phyloP scores from a whole-genome alignment of 2,329 filamentous ascomycete species.

The Neonectria ditissima region DNA sequence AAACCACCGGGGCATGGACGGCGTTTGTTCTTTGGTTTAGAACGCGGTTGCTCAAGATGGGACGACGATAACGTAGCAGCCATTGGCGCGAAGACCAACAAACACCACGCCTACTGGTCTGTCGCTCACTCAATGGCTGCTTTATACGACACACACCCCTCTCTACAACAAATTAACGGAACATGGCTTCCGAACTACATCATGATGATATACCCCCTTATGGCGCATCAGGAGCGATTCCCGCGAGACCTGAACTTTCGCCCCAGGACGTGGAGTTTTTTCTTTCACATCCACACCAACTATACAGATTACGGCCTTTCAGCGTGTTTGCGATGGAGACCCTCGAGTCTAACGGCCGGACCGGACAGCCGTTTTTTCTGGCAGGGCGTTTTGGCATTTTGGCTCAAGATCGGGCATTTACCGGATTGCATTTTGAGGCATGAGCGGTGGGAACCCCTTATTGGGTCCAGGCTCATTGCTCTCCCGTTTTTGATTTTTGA shows the following conservation, averaged over 20 bases:
- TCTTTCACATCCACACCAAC: constrained; percentile 18
- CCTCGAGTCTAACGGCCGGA: constrained; percentile 28
- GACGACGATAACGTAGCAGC: constrained; percentile 51
- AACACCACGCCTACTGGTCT: not conserved
- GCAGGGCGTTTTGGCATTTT: constrained; percentile 29
- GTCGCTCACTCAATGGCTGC: not conserved
- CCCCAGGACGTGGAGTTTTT: constrained; percentile 11
- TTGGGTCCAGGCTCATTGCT: constrained; percentile 28
- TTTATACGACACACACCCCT: not conserved
- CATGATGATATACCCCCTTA: constrained; percentile 27
- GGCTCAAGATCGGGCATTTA: constrained; percentile 30
- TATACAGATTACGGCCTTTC: constrained; percentile 26
- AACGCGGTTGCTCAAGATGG: constrained; percentile 61
- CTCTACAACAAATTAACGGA: not conserved
- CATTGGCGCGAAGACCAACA: not conserved
- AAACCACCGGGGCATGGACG: constrained; percentile 72
- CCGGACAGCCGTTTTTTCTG: constrained; percentile 30
- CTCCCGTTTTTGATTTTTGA: too few species aligned
- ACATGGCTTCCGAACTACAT: constrained; percentile 2
- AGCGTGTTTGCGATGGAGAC: constrained; percentile 27
- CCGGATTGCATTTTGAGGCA: constrained; percentile 37
- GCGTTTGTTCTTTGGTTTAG: constrained; percentile 73
- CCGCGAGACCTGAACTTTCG: constrained; percentile 5
- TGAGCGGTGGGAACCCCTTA: constrained; percentile 31
- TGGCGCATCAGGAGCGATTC: constrained; percentile 9